phyloP scores from a whole-genome alignment of 2,329 filamentous ascomycete genomes.

The Pseudogymnoascus sp. region DNA sequence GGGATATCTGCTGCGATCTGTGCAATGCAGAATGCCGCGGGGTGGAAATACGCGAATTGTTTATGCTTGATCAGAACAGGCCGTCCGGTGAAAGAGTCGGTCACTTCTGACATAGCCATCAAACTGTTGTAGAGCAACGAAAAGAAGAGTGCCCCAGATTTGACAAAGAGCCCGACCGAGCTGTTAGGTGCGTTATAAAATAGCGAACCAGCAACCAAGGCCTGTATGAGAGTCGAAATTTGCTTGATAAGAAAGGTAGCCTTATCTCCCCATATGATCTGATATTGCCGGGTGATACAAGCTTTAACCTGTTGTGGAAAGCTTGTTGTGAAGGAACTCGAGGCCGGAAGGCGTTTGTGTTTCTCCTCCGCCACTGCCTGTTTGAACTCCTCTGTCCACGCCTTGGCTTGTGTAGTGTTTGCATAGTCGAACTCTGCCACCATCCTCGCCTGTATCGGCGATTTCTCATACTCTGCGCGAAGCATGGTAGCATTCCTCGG shows the following conservation, averaged over 20 bases:
- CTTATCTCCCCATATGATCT: conserved; percentile 59
- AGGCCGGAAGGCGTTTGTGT: conserved; percentile 14
- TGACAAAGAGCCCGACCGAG: conserved; percentile 55
- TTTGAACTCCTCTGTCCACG: not conserved
- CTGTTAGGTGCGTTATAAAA: conserved; percentile 58
- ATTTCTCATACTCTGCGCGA: conserved; percentile 43
- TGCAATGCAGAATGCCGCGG: conserved; percentile 51
- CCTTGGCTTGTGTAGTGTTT: conserved; percentile 37
- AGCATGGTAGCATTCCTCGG: conserved; percentile 40
- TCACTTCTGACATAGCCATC: conserved; percentile 60
- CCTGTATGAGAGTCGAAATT: conserved; percentile 48
- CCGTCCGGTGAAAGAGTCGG: conserved; percentile 53
- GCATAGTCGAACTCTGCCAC: conserved; percentile 51
- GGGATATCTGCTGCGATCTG: conserved; percentile 49
- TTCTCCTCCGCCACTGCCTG: conserved; percentile 30
- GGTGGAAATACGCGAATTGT: conserved; percentile 50
- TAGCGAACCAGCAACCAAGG: conserved; percentile 57
- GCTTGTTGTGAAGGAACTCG: too few species aligned
- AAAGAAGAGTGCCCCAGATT: conserved; percentile 58
- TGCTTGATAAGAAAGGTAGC: conserved; percentile 58
- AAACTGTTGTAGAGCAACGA: conserved; percentile 56
- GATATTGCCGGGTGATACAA: conserved; percentile 53
- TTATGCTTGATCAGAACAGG: conserved; percentile 54
- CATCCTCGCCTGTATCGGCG: conserved; percentile 44
- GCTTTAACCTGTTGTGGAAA: conserved; percentile 43